phyloP scores from a whole-genome alignment of 164 flowering plant genomes.

The Houttuynia cordata region DNA sequence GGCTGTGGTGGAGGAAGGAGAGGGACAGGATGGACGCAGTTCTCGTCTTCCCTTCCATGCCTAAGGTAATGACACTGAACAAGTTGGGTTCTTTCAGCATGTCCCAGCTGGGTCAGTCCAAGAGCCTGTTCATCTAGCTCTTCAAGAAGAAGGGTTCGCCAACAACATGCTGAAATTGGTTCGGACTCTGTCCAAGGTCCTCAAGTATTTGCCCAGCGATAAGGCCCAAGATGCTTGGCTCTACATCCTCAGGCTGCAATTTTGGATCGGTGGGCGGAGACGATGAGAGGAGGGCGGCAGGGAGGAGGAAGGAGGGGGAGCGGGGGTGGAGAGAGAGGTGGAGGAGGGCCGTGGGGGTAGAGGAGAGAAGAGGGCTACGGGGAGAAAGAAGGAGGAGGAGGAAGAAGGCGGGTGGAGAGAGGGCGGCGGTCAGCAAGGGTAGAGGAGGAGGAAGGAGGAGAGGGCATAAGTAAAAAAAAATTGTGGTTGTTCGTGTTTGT shows the following conservation, averaged over 20 bases:
- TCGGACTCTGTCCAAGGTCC: slow-evolving; percentile 89
- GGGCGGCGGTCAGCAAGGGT: too few species aligned
- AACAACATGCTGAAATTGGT: slow-evolving; percentile 97
- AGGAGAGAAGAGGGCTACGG: too few species aligned
- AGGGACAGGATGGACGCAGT: slow-evolving; percentile 95
- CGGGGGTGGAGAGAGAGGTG: too few species aligned
- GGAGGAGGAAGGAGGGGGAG: too few species aligned
- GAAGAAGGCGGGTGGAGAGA: too few species aligned
- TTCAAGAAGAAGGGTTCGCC: slow-evolving; percentile 93
- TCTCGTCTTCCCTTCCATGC: slow-evolving; percentile 97
- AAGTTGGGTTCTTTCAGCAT: slow-evolving; percentile 93
- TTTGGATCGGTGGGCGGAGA: slow-evolving; percentile 99
- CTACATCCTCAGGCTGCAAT: slow-evolving; percentile 86
- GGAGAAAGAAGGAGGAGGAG: too few species aligned
- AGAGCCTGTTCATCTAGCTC: slow-evolving; percentile 87
- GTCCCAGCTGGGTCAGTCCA: slow-evolving; percentile 95
- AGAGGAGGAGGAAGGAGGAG: too few species aligned
- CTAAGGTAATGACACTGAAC: slow-evolving; percentile 97
- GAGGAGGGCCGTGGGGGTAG: too few species aligned
- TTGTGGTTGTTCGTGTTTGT: too few species aligned
- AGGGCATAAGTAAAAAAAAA: too few species aligned
- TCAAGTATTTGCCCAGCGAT: slow-evolving; percentile 93
- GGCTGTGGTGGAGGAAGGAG: slow-evolving; percentile 83
- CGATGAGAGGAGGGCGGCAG: too few species aligned
- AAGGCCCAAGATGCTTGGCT: slow-evolving; percentile 97